phyloP scores from a whole-genome alignment of 2,329 filamentous ascomycete genomes.

The Rasamsonia emersonii region DNA sequence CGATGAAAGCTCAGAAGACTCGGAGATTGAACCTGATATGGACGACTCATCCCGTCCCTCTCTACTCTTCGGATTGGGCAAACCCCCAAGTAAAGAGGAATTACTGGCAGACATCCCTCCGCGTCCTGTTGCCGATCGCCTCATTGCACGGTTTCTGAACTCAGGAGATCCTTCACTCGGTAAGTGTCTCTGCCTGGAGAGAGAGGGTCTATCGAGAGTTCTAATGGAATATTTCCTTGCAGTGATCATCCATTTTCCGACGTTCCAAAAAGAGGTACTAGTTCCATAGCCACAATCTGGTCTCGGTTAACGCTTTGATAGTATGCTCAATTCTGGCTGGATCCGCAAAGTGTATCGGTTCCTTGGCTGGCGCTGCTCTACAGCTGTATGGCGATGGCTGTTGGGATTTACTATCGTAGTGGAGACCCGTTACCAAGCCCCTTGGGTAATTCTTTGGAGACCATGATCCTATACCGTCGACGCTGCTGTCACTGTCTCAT shows the following conservation, averaged over 20 bases:
- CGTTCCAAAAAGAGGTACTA: constrained; percentile 22
- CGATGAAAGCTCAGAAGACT: constrained; percentile 18
- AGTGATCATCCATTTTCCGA: constrained; percentile 23
- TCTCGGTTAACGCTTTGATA: constrained; percentile 5
- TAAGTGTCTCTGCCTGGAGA: constrained; percentile 15
- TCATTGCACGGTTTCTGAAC: constrained; percentile 26
- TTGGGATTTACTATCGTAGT: constrained; percentile 17
- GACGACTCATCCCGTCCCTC: constrained; percentile 15
- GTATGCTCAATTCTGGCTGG: constrained; percentile 25
- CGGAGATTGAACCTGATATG: constrained; percentile 12
- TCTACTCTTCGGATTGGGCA: constrained; percentile 20
- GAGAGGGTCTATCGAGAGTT: constrained; percentile 38
- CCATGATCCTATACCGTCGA: constrained; percentile 43
- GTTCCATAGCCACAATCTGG: constrained; percentile 33
- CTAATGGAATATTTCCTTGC: constrained; percentile 23
- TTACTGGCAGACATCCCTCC: constrained; percentile 23
- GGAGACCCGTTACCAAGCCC: constrained; percentile 16
- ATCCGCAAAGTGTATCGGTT: constrained; percentile 18
- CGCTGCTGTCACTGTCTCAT: constrained; percentile 23
- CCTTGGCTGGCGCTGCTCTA: constrained; percentile 25
- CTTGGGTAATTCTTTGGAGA: constrained; percentile 10
- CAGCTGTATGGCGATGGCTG: constrained; percentile 18
- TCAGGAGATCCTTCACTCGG: constrained; percentile 22
- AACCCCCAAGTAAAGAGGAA: constrained; percentile 21
- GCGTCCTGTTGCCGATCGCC: constrained; percentile 21